Percentiles rank a stretch among this genome's conserved stretches.
Evolutionary conservation across 345 rosid genomes (phyloP).

Genomic region (Isatis tinctoria): DNA sequence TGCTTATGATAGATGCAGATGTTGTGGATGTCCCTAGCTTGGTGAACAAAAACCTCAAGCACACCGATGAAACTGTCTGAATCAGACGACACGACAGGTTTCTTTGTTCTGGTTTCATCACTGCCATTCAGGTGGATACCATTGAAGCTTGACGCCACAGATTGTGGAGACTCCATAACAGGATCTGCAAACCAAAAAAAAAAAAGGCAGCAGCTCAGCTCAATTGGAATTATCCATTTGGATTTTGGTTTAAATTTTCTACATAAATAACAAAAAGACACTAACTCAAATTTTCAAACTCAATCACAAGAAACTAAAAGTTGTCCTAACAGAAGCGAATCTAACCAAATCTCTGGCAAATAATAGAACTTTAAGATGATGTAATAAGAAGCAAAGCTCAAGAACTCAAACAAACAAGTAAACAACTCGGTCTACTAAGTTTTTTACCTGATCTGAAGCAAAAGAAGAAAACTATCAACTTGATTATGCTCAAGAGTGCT

Average conservation of each 20-base stretch:
- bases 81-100: constrained; percentile 16
- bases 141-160: constrained; percentile 72
- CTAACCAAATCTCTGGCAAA: neutral
- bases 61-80: constrained; percentile 46
- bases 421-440: neutral
- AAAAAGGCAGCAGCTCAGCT: neutral
- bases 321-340: neutral
- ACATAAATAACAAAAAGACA: neutral
- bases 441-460: constrained; percentile 21
- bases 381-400: neutral
- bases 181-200: constrained; percentile 22
- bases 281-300: neutral
- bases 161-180: constrained; percentile 90
- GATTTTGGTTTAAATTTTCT: neutral
- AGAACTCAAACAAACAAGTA: neutral
- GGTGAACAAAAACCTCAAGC: constrained; percentile 78
- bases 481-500: constrained; percentile 6
- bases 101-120: constrained; percentile 37
- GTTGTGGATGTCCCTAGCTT: constrained; percentile 96
- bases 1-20: constrained; percentile 99
- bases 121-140: constrained; percentile 42
- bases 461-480: constrained; percentile 2
- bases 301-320: neutral
- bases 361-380: neutral
- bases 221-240: neutral